phyloP scores from a whole-genome alignment of 2,329 filamentous ascomycete species.

The Fusarium floridanum region DNA sequence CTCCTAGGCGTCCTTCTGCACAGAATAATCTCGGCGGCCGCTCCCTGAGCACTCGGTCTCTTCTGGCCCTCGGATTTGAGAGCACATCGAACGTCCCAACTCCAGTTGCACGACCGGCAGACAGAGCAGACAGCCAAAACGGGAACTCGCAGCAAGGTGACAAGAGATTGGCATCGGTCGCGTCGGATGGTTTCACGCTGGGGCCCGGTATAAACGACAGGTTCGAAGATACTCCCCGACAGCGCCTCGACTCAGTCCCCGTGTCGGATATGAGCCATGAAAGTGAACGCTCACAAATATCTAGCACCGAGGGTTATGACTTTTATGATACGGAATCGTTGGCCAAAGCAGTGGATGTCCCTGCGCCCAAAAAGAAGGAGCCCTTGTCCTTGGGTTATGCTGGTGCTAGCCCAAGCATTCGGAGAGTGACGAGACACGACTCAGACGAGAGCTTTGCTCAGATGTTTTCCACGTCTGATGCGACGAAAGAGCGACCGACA shows the following conservation, averaged over 20 bases:
- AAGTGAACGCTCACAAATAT: slow-evolving; percentile 61
- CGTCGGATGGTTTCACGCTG: slow-evolving; percentile 62
- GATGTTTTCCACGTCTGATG: slow-evolving; percentile 70
- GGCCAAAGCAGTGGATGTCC: slow-evolving; percentile 66
- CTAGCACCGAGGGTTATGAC: slow-evolving; percentile 72
- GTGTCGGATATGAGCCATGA: slow-evolving; percentile 65
- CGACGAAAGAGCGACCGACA: slow-evolving; percentile 48
- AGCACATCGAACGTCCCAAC: slow-evolving; percentile 74
- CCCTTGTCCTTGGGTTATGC: slow-evolving; percentile 51
- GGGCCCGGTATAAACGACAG: slow-evolving; percentile 60
- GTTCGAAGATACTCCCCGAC: slow-evolving; percentile 54
- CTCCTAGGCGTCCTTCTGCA: slow-evolving; percentile 51
- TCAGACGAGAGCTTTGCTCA: slow-evolving; percentile 70
- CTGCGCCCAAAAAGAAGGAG: slow-evolving; percentile 56
- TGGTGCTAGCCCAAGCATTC: slow-evolving; percentile 45
- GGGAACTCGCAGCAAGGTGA: slow-evolving; percentile 49
- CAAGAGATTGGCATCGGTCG: slow-evolving; percentile 61
- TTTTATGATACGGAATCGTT: slow-evolving; percentile 73
- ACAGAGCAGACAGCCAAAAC: slow-evolving; percentile 49
- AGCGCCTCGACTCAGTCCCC: slow-evolving; percentile 63
- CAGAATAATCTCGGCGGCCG: slow-evolving; percentile 49
- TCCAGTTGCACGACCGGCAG: slow-evolving; percentile 67
- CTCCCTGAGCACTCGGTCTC: slow-evolving; percentile 56
- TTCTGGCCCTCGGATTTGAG: slow-evolving; percentile 69
- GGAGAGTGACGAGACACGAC: slow-evolving; percentile 60